These are phyloP conservation scores for Euphorbia pulcherrima DNA, from an alignment of 345 rosid species.

Conservation along the genomic window DNA sequence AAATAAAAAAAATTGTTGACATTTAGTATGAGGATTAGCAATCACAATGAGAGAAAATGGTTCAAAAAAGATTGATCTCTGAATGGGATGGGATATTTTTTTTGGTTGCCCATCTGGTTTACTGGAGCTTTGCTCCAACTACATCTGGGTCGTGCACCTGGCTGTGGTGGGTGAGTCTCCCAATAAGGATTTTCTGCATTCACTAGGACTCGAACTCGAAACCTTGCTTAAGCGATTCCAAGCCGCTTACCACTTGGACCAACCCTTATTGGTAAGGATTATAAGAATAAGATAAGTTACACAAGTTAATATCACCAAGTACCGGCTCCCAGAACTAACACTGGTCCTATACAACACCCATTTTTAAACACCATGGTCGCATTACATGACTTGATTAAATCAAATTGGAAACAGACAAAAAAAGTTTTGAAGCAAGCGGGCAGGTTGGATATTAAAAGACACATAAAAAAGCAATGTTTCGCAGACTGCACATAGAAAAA, in stretches of 20 bases:
- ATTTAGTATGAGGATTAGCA: slow-evolving; percentile 5
- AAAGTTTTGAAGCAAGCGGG: not conserved
- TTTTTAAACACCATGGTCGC: not conserved
- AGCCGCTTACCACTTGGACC: too few relatives aligned
- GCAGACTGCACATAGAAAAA: not conserved
- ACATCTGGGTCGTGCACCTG: too few relatives aligned
- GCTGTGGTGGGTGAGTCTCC: too few relatives aligned
- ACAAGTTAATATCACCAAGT: not conserved
- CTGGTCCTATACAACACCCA: not conserved
- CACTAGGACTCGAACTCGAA: too few relatives aligned
- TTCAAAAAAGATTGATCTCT: not conserved
- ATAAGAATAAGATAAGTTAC: not conserved
- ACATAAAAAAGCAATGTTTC: not conserved
- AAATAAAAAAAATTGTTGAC: slow-evolving; percentile 18
- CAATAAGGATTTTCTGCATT: too few relatives aligned
- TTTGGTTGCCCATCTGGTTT: too few relatives aligned
- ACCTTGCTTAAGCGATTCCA: too few relatives aligned
- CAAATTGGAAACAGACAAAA: not conserved
- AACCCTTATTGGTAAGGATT: too few relatives aligned
- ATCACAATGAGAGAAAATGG: not conserved
- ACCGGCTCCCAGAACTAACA: not conserved
- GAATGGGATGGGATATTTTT: too few relatives aligned
- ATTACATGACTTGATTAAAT: not conserved
- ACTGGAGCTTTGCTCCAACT: too few relatives aligned
- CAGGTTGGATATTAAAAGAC: slow-evolving; percentile 1